Evolutionary conservation across 345 rosid species (phyloP).

Genomic region (Eucalyptus curtisii): DNA sequence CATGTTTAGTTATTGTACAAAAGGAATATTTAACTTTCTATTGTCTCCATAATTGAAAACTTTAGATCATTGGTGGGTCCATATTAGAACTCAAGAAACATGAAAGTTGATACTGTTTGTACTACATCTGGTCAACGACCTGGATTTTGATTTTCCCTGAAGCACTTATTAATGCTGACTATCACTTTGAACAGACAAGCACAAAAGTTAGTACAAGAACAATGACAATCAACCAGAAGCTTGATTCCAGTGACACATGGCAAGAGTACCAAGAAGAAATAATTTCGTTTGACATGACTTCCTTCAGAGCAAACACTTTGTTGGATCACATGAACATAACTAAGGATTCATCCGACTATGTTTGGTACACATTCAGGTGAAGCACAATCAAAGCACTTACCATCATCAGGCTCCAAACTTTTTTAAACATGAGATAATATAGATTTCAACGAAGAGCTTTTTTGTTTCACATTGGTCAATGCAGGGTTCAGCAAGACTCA

Average conservation of each 20-base stretch:
- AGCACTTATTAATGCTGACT: neutral
- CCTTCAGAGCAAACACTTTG: constrained; percentile 31
- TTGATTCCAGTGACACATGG: constrained; percentile 35
- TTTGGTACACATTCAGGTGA: constrained; percentile 69
- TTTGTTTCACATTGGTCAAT: neutral
- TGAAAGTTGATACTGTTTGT: neutral
- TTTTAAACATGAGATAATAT: neutral
- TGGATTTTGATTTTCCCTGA: neutral
- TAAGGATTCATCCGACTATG: constrained; percentile 73
- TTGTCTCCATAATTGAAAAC: neutral
- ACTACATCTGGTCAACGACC: neutral
- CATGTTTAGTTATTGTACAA: neutral
- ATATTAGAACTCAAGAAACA: neutral
- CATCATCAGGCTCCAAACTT: neutral
- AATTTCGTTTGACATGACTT: constrained; percentile 30
- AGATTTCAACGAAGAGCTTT: neutral
- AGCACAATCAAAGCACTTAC: neutral
- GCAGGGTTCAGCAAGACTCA: constrained; percentile 29
- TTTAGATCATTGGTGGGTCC: neutral
- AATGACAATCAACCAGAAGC: constrained; percentile 15
- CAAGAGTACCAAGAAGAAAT: constrained; percentile 38
- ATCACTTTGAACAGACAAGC: constrained; percentile 30
- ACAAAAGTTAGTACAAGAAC: constrained; percentile 35
- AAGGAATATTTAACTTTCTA: neutral
- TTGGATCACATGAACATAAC: constrained; percentile 63